Percentiles rank a stretch among this genome's conserved stretches.
Conservation (phyloP, 2,329 filamentous ascomycete species). For the Fusarium nodosum region DNA sequence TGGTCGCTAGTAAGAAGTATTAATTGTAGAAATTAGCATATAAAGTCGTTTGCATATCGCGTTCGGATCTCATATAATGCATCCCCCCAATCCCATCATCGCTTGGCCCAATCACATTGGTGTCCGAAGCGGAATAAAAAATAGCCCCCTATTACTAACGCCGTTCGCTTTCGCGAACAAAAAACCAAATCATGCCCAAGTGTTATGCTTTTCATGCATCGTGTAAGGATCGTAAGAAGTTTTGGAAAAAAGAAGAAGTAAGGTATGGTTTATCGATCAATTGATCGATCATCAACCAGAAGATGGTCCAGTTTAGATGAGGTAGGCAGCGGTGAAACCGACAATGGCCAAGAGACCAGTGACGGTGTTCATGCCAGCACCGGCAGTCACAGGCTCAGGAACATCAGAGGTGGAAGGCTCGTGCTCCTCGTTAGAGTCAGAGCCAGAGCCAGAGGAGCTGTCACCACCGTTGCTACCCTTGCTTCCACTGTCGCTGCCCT, state of each 20-base stretch:
- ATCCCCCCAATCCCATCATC: slow-evolving; percentile 34
- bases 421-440: slow-evolving; percentile 26
- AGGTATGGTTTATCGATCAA: background rate
- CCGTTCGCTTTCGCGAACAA: slow-evolving; percentile 41
- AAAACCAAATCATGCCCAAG: slow-evolving; percentile 36
- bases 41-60: slow-evolving; percentile 42
- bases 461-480: background rate
- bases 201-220: slow-evolving; percentile 42
- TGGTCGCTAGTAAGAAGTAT: slow-evolving; percentile 40
- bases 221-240: slow-evolving; percentile 46
- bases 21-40: slow-evolving; percentile 44
- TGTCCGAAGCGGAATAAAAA: slow-evolving; percentile 31
- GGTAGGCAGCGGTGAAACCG: slow-evolving; percentile 57
- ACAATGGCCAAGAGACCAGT: slow-evolving; percentile 56
- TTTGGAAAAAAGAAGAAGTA: slow-evolving; percentile 6
- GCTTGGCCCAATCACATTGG: slow-evolving; percentile 32
- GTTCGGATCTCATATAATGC: slow-evolving; percentile 37
- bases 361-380: slow-evolving; percentile 51
- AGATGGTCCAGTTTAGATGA: slow-evolving; percentile 55
- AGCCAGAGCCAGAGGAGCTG: slow-evolving; percentile 17
- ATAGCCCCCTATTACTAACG: slow-evolving; percentile 31
- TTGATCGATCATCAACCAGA: background rate
- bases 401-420: slow-evolving; percentile 32
- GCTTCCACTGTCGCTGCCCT: slow-evolving; percentile 16
- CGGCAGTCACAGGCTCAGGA: slow-evolving; percentile 46